Evolutionary conservation across 768 basidiomycete species (phyloP).

Genomic region (Paxillus rubicundulus): DNA sequence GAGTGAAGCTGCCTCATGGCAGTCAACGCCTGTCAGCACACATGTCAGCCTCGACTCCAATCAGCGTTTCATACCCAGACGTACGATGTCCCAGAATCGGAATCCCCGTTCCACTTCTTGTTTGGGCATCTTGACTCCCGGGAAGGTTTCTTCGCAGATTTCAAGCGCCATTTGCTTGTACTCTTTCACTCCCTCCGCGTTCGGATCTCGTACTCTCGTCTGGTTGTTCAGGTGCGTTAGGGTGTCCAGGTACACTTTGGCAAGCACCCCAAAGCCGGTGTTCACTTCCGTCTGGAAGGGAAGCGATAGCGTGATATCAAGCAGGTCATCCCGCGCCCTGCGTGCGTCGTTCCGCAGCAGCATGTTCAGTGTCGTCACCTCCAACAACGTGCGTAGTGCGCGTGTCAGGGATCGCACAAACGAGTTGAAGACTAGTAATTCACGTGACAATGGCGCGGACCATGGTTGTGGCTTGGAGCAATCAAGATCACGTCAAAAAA

Average conservation of each 20-base stretch:
- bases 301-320: conserved; percentile 88
- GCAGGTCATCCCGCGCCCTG: conserved; percentile 81
- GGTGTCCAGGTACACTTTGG: conserved; percentile 94
- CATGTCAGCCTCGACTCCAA: conserved; percentile 27
- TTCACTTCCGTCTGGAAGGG: conserved; percentile 97
- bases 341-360: conserved; percentile 86
- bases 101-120: conserved; percentile 94
- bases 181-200: conserved; percentile 75
- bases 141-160: conserved; percentile 92
- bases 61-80: conserved; percentile 33
- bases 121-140: conserved; percentile 84
- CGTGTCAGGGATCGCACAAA: conserved; percentile 91
- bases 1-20: conserved; percentile 89
- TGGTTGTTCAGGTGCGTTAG: conserved; percentile 85
- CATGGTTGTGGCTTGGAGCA: conserved; percentile 73
- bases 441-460: conserved; percentile 95
- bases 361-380: conserved; percentile 92
- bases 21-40: conserved; percentile 60
- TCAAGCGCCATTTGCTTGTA: conserved; percentile 86
- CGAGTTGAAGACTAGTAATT: conserved; percentile 96
- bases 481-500: conserved; percentile 8
- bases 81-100: conserved; percentile 97
- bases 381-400: conserved; percentile 84
- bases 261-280: conserved; percentile 96
- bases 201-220: conserved; percentile 70